A percentile compares a stretch with the other conserved stretches of the same genome.
Evolutionary conservation across 306 rosid genomes (phyloP).

Genomic region (Prosopis cineraria): DNA sequence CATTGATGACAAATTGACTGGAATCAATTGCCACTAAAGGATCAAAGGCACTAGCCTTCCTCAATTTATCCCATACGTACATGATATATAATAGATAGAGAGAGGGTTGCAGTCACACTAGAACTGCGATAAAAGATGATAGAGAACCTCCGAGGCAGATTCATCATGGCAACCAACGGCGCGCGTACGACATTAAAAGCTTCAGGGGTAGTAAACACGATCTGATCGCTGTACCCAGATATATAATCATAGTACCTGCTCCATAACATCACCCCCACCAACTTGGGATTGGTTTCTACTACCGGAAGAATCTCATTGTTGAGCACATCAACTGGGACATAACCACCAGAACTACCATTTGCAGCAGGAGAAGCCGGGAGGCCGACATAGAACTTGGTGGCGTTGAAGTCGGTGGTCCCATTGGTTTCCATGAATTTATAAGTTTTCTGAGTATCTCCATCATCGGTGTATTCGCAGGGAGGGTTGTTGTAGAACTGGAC

Average conservation of each 20-base stretch:
- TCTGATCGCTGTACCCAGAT: too few species aligned
- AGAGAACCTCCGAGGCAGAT: neutral
- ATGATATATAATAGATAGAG: neutral
- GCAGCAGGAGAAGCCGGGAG: conserved; percentile 46
- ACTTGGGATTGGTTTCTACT: conserved; percentile 37
- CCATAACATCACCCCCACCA: neutral
- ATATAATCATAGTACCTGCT: neutral
- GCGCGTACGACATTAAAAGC: neutral
- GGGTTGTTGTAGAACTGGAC: conserved; percentile 7
- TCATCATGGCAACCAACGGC: neutral
- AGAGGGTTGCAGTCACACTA: too few species aligned
- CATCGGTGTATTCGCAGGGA: neutral
- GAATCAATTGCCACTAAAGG: too few species aligned
- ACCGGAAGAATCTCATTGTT: conserved; percentile 47
- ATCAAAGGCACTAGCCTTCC: too few species aligned
- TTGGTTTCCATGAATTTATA: conserved; percentile 38
- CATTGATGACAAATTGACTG: too few species aligned
- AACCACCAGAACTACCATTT: conserved; percentile 28
- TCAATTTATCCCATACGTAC: too few species aligned
- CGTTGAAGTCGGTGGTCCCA: conserved; percentile 34
- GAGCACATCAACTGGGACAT: conserved; percentile 42
- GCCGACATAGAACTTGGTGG: conserved; percentile 40
- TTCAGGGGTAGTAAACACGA: neutral
- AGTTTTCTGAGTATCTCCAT: conserved; percentile 28
- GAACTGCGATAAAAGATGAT: neutral